Evolutionary conservation across 2,329 filamentous ascomycete species (phyloP), one percentile per base, ranked within the genome.

Genomic region (Colletotrichum agaves): DNA sequence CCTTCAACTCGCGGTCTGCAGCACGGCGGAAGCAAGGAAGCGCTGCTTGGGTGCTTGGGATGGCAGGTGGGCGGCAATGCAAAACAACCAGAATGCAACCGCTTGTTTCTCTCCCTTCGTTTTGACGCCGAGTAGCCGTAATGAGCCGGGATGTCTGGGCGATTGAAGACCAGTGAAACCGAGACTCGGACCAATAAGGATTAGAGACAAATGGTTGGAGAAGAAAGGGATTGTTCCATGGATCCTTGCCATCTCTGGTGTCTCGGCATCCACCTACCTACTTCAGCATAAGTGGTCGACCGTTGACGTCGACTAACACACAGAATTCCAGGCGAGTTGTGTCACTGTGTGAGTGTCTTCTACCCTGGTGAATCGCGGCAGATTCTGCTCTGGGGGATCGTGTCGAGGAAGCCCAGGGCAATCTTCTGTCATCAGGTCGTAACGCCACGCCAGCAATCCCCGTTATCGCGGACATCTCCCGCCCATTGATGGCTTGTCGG

Each of bases 101-200:
- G 33, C 43, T 60, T 52, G 53, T 65, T 65, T 68, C 65, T 68
- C 61, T 61, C 65, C 64, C 46, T 53, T 66, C 41, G 35, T 37
- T 50, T 60, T 60, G 61, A 44, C 52, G 56, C 43, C 47, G 15
- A 59, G 27, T 27, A 39, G 55, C 53, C 49, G 63, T 53, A 47
- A 49, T 49, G 21, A 27, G 44, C 53, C 49, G 23, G 35, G 46
- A 19, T n/a, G 27, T 50, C 44, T 41, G 46, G 46, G n/a, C 37
- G n/a, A 44, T 52, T 37, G 21, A 47, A 59, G 41, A 37, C 60
- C 53, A 63, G 47, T 47, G 46, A 59, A 46, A 44, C 61, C 46
- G 47, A 60, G 53, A 64, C 46, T 19, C 47, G 39, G 27, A 41
- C 31, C n/a, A 60, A 49, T 52, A 49, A 59, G 53, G 47, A 64